Evolutionary conservation across 352 stramenopile genomes (phyloP).

Genomic region (Pythium oligandrum): DNA sequence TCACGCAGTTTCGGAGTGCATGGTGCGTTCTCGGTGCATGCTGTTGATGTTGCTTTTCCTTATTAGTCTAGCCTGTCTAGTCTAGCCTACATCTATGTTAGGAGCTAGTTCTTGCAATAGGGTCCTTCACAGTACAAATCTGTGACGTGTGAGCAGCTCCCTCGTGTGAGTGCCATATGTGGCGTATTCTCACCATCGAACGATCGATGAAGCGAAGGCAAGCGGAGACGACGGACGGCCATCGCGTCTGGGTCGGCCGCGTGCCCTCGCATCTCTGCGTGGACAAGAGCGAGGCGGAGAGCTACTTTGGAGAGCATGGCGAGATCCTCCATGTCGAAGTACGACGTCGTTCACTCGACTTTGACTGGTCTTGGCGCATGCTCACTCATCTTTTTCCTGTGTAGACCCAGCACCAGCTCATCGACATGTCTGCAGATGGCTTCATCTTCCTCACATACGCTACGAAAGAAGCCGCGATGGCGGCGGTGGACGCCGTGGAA

Average conservation of each 20-base stretch:
- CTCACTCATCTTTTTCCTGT: neutral
- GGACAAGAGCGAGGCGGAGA: conserved; percentile 37
- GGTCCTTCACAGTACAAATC: too few species aligned
- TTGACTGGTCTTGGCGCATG: neutral
- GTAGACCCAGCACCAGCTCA: conserved; percentile 66
- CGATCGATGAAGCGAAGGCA: neutral
- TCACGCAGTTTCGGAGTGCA: too few species aligned
- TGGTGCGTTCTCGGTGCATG: too few species aligned
- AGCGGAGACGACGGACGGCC: too few species aligned
- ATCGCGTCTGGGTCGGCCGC: conserved; percentile 44
- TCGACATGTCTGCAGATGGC: conserved; percentile 48
- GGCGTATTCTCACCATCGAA: too few species aligned
- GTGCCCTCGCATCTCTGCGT: conserved; percentile 58
- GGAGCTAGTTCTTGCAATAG: too few species aligned
- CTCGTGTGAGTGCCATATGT: too few species aligned
- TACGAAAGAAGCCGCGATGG: conserved; percentile 28
- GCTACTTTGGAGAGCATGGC: conserved; percentile 45
- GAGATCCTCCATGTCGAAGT: conserved; percentile 45
- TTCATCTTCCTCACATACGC: conserved; percentile 67
- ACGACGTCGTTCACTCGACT: neutral
- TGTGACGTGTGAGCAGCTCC: too few species aligned
- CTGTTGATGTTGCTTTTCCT: too few species aligned
- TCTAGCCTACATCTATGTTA: too few species aligned
- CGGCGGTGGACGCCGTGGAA: conserved; percentile 32
- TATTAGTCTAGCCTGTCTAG: too few species aligned